These are phyloP conservation scores for Rhododendron vialii DNA, from an alignment of 148 eudicot genomes.

Conservation along the genomic window DNA sequence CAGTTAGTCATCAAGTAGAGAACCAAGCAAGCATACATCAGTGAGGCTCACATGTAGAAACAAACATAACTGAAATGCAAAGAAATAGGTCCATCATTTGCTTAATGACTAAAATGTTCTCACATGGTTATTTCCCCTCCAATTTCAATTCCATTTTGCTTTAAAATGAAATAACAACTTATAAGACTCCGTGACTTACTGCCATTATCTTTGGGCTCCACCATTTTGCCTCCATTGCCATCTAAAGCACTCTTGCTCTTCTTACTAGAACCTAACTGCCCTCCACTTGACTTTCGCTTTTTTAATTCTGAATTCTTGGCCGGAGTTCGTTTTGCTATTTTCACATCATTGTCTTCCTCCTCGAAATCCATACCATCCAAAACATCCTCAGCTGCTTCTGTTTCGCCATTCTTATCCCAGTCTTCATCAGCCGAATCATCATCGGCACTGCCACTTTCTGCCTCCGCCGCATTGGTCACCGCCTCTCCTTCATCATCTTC, in stretches of 20 bases:
- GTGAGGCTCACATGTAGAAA: background rate
- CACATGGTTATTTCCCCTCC: background rate
- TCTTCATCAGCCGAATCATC: conserved; percentile 78
- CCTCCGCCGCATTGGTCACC: conserved; percentile 5
- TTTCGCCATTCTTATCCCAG: conserved; percentile 58
- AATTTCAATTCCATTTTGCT: background rate
- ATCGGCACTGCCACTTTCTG: conserved; percentile 20
- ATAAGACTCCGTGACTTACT: conserved; percentile 33
- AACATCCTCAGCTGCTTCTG: conserved; percentile 38
- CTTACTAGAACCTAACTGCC: conserved; percentile 25
- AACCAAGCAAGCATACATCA: background rate
- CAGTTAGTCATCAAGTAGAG: background rate
- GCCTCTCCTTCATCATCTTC: conserved; percentile 42
- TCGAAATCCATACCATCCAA: conserved; percentile 58
- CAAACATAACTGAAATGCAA: background rate
- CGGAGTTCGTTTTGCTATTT: conserved; percentile 16
- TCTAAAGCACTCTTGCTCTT: conserved; percentile 41
- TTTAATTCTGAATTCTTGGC: conserved; percentile 15
- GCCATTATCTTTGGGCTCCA: conserved; percentile 21
- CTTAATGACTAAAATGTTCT: background rate
- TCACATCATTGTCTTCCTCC: conserved; percentile 32
- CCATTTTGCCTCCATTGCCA: conserved; percentile 26
- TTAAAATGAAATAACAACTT: background rate
- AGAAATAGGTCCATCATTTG: background rate
- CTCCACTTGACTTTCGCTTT: conserved; percentile 32